Percentiles rank a stretch among this genome's conserved stretches.
Conservation (phyloP, 441 rosid species). For the Bruguiera hainesii region DNA sequence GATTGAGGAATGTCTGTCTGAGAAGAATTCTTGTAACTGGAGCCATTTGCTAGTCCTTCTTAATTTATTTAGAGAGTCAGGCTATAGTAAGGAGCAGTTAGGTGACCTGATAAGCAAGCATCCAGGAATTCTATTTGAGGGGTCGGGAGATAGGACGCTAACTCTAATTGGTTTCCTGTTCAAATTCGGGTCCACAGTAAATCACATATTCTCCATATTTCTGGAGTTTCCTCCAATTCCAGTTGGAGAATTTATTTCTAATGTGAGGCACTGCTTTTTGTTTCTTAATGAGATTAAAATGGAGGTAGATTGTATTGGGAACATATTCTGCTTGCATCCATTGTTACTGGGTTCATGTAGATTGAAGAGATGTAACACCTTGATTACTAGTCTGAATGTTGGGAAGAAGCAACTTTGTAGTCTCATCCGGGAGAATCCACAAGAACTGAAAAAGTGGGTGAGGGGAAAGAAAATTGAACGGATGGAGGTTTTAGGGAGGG, state of each 20-base stretch:
- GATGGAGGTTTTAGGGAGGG: constrained; percentile 32
- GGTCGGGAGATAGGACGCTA: constrained; percentile 45
- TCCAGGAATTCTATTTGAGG: constrained; percentile 54
- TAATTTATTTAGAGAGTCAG: constrained; percentile 34
- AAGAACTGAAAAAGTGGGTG: constrained; percentile 57
- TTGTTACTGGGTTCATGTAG: constrained; percentile 41
- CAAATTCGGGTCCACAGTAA: constrained; percentile 51
- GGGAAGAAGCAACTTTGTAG: constrained; percentile 57
- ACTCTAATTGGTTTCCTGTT: constrained; percentile 43
- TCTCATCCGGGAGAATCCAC: constrained; percentile 57
- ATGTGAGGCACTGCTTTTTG: constrained; percentile 50
- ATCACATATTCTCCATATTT: constrained; percentile 43
- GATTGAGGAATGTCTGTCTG: constrained; percentile 46
- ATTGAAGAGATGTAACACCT: constrained; percentile 55
- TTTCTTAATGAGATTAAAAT: constrained; percentile 59
- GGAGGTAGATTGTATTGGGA: constrained; percentile 46
- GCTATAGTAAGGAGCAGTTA: constrained; percentile 33
- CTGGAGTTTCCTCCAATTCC: constrained; percentile 37
- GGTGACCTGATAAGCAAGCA: constrained; percentile 36
- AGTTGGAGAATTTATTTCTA: constrained; percentile 42
- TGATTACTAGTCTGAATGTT: constrained; percentile 41
- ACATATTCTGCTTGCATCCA: constrained; percentile 41
- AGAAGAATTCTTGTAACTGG: constrained; percentile 44
- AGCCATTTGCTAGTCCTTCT: constrained; percentile 45
- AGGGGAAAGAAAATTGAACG: constrained; percentile 38